Conservation (phyloP, 306 rosid species). For the Ormosia emarginata region DNA sequence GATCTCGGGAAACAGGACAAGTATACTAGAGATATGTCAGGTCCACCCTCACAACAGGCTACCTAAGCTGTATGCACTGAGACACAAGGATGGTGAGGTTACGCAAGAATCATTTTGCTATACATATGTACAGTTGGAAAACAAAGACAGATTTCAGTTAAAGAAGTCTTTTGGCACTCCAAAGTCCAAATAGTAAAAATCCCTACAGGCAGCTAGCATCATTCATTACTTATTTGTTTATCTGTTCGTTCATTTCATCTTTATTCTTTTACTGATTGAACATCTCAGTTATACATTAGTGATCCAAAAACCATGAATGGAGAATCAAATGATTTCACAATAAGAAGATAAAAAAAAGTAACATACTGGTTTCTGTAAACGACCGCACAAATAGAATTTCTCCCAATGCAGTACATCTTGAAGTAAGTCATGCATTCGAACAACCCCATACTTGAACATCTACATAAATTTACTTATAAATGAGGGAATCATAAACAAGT, state of each 20-base stretch:
- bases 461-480: slow-evolving; percentile 31
- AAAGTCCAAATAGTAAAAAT: background rate
- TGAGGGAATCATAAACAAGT: background rate
- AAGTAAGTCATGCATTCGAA: slow-evolving; percentile 68
- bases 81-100: background rate
- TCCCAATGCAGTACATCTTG: slow-evolving; percentile 77
- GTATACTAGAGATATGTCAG: background rate
- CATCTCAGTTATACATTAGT: background rate
- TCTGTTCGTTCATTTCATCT: background rate
- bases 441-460: slow-evolving; percentile 91
- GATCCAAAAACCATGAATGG: slow-evolving; percentile 2
- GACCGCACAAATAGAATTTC: slow-evolving; percentile 85
- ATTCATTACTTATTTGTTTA: background rate
- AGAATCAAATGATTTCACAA: slow-evolving; percentile 9
- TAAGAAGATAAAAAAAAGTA: background rate
- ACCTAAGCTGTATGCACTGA: background rate
- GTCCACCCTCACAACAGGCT: background rate
- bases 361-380: slow-evolving; percentile 90
- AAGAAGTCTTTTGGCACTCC: background rate
- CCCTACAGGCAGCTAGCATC: background rate
- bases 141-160: background rate
- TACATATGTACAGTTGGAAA: background rate
- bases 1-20: background rate
- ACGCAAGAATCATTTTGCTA: background rate
- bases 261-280: slow-evolving; percentile 7